Evolutionary conservation across 2,329 filamentous ascomycete genomes (phyloP).

Genomic region (Orbilia oligospora): DNA sequence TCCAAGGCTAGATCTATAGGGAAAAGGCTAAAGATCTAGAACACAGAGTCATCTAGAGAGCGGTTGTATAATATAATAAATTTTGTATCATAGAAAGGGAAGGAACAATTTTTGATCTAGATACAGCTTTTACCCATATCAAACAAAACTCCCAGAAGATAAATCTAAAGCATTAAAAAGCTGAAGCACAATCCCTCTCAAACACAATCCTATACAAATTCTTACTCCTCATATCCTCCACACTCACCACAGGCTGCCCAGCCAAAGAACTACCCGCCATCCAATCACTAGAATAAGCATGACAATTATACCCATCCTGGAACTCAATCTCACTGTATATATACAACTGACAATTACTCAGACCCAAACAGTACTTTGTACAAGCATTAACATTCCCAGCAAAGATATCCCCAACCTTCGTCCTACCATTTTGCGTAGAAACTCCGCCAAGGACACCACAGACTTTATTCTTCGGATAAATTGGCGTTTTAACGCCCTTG

Average conservation of each 20-base stretch:
- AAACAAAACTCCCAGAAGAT: neutral
- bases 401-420: conserved; percentile 19
- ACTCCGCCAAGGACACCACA: conserved; percentile 17
- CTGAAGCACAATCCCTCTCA: conserved; percentile 37
- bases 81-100: too few relatives aligned
- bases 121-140: too few relatives aligned
- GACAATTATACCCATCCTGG: conserved; percentile 42
- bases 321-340: conserved; percentile 50
- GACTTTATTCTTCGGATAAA: conserved; percentile 28
- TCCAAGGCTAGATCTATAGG: too few relatives aligned
- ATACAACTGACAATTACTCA: conserved; percentile 30
- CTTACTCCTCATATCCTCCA: conserved; percentile 34
- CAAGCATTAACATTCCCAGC: conserved; percentile 29
- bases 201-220: conserved; percentile 35
- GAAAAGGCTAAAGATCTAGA: neutral
- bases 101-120: too few relatives aligned
- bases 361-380: conserved; percentile 26
- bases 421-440: conserved; percentile 25
- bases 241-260: conserved; percentile 39
- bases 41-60: neutral
- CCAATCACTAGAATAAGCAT: conserved; percentile 36
- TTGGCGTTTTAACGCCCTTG: conserved; percentile 1
- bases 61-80: too few relatives aligned
- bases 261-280: conserved; percentile 7
- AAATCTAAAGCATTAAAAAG: conserved; percentile 8